A percentile compares a stretch with the other conserved stretches of the same genome.
Conservation (phyloP, 2,329 filamentous ascomycete species). For the Diaporthe aspalathi region DNA sequence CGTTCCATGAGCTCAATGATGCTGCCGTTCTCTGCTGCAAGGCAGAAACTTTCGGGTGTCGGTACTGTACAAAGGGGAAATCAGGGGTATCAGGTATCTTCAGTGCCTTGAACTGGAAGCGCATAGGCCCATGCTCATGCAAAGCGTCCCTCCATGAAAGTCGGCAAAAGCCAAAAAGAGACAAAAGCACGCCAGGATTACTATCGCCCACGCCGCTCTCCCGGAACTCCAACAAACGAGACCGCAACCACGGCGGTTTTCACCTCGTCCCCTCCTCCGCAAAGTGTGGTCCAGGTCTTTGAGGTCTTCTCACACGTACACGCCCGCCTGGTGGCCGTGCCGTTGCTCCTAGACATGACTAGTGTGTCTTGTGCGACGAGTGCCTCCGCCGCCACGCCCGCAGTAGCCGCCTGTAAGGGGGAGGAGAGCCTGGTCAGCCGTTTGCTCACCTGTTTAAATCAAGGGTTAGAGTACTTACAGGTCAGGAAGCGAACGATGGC, state of each 20-base stretch:
- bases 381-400: slow-evolving; percentile 1
- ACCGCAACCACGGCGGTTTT: neutral
- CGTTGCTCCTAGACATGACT: slow-evolving; percentile 32
- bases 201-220: neutral
- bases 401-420: slow-evolving; percentile 27
- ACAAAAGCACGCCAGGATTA: neutral
- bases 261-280: neutral
- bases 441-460: neutral
- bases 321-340: slow-evolving; percentile 34
- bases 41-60: neutral
- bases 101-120: slow-evolving; percentile 17
- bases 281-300: slow-evolving; percentile 18
- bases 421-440: slow-evolving; percentile 7
- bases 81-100: slow-evolving; percentile 30
- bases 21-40: neutral
- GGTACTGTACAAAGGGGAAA: slow-evolving; percentile 26
- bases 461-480: slow-evolving; percentile 47
- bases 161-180: neutral
- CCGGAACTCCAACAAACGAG: neutral
- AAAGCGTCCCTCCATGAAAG: neutral
- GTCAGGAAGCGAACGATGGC: slow-evolving; percentile 76
- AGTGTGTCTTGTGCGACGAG: slow-evolving; percentile 26
- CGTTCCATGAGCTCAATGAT: neutral
- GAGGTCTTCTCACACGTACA: neutral
- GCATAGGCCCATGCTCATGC: slow-evolving; percentile 25